Conservation (phyloP, 495 filamentous ascomycete genomes). For the Penicillium subrubescens region DNA sequence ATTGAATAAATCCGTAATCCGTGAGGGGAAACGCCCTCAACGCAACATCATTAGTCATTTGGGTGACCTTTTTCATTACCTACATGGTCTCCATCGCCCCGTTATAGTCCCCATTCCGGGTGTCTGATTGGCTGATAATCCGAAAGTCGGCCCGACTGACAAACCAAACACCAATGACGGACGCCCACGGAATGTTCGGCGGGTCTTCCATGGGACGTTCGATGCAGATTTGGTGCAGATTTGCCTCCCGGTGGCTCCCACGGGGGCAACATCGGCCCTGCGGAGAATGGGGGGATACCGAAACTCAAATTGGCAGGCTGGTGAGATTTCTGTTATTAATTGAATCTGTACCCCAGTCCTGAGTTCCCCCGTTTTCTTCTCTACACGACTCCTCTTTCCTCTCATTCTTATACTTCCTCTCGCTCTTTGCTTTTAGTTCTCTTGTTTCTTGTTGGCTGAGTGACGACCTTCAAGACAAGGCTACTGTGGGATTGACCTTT, state of each 20-base stretch:
- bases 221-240: constrained; percentile 6
- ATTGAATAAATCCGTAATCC: neutral
- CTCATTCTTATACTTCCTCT: neutral
- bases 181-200: constrained; percentile 10
- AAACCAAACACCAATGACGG: neutral
- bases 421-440: neutral
- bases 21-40: neutral
- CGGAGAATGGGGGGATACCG: constrained; percentile 5
- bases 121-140: constrained; percentile 12
- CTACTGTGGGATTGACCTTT: neutral
- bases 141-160: constrained; percentile 19
- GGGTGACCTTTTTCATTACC: constrained; percentile 4
- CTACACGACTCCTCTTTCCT: neutral
- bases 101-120: neutral
- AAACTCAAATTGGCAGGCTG: constrained; percentile 9
- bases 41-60: neutral
- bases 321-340: constrained; percentile 10
- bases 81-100: neutral
- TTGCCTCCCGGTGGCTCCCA: constrained; percentile 16
- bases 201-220: constrained; percentile 22
- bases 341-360: constrained; percentile 6
- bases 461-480: neutral
- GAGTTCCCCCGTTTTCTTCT: neutral
- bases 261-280: constrained; percentile 13
- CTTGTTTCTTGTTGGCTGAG: neutral